Base-by-base conservation (phyloP, 441 rosid species). In the Gossypium lobatum region DNA sequence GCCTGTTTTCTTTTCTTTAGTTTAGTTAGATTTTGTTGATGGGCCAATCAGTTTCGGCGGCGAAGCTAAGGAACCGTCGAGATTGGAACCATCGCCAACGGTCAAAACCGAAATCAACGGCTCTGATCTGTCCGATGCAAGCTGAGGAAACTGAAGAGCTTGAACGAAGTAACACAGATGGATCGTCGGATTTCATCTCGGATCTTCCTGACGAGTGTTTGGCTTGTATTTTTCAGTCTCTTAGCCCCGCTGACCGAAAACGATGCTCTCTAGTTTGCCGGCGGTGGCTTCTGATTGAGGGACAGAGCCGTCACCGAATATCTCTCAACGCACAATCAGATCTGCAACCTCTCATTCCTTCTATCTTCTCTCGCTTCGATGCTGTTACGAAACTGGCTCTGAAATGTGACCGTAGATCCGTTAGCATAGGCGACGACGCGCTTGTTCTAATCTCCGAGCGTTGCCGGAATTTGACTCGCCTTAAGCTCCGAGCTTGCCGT, bases 401-500 rank as follows among this genome's bases (percentile, higher is more conserved):
- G 68, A 89, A 88, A 83, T 92, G 96, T 70, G 96, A 92, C 77
- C 95, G 95, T 26, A 92, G 84, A 82, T 88, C 88, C 23, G 75
- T 75, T 1, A 90, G 97, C 42, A 85, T 93, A 61, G 86, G 84
- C 16, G 98, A 93, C 80, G 92, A 87, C 1, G 90, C 95, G 3
- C 83, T 93, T 3, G 64, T 70, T 8, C 61, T 76, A 5, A 92
- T 93, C 78, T 93, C 98, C 14, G 64, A 57, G 23, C 80, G 84
- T 37, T 94, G 96, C 79, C 81, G 77, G 57, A 89, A 91, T 78
- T 83, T 94, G 37, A 88, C 84, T 79, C 90, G 91, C 50, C 88
- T 92, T 4, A 94, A 92, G 85, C 93, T 94, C 31, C 88, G 95
- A 37, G 85, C 88, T 5, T 94, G 97, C 83, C 95, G 88, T 59